Evolutionary conservation across 768 basidiomycete genomes (phyloP).

Genomic region (Boletus huronensis): DNA sequence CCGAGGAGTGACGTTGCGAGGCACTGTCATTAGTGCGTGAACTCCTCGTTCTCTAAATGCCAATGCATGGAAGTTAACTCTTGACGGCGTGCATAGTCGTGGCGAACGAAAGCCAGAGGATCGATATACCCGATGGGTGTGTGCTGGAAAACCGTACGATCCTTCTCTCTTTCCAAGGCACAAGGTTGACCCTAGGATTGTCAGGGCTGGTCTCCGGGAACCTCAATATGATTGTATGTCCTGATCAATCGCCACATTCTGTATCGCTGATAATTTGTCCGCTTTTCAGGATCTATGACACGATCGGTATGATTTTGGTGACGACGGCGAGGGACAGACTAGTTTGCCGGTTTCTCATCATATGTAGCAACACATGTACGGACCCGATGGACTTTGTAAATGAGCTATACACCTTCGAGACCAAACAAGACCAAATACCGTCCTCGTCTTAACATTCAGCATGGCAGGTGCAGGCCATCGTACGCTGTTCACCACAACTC

Average conservation of each 20-base stretch:
- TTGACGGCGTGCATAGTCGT: constrained; percentile 42
- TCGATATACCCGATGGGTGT: constrained; percentile 81
- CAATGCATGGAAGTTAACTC: neutral
- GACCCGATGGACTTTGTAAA: neutral
- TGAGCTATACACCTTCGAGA: neutral
- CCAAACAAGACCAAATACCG: constrained; percentile 28
- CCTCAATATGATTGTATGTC: constrained; percentile 66
- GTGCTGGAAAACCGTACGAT: constrained; percentile 63
- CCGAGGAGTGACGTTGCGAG: constrained; percentile 78
- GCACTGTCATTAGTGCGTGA: constrained; percentile 75
- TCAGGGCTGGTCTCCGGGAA: constrained; percentile 77
- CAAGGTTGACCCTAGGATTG: neutral
- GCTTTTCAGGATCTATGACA: constrained; percentile 9
- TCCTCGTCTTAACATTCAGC: constrained; percentile 23
- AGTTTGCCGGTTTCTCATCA: neutral
- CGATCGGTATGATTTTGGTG: neutral
- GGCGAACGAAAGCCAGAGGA: constrained; percentile 77
- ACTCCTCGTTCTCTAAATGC: neutral
- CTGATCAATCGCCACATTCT: neutral
- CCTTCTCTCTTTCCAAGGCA: neutral
- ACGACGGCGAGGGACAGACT: neutral
- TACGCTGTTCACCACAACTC: constrained; percentile 12
- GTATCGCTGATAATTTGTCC: neutral
- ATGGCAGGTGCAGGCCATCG: constrained; percentile 35
- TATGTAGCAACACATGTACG: neutral